phyloP scores from a whole-genome alignment of 768 basidiomycete species.

The Russula brevipes region DNA sequence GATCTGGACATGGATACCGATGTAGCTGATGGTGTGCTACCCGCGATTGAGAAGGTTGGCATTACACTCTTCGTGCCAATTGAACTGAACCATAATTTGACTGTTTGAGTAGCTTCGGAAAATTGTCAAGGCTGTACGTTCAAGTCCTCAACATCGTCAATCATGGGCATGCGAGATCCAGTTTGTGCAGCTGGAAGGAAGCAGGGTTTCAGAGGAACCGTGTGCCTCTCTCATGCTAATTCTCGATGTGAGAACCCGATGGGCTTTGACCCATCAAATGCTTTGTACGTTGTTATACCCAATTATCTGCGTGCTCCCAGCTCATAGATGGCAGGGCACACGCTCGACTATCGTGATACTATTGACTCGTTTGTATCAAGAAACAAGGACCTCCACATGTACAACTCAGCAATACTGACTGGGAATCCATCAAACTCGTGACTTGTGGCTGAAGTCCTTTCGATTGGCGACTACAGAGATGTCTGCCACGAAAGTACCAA shows the following conservation, averaged over 20 bases:
- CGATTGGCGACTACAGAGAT: not conserved
- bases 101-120: too few relatives aligned
- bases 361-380: not conserved
- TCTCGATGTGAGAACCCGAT: conserved; percentile 1
- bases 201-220: not conserved
- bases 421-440: not conserved
- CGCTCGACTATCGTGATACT: not conserved
- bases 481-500: not conserved
- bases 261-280: not conserved
- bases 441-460: not conserved
- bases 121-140: not conserved
- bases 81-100: too few relatives aligned
- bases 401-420: not conserved
- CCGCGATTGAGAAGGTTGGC: not conserved
- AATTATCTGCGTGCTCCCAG: too few relatives aligned
- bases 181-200: not conserved
- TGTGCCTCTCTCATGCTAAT: not conserved
- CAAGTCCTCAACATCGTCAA: not conserved
- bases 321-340: too few relatives aligned
- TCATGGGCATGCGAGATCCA: not conserved
- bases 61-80: too few relatives aligned
- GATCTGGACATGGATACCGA: not conserved
- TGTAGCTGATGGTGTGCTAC: not conserved
- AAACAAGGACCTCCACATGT: not conserved
- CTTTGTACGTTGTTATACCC: too few relatives aligned